Evolutionary conservation across 345 rosid genomes (phyloP).

Genomic region (Ailanthus altissimus): DNA sequence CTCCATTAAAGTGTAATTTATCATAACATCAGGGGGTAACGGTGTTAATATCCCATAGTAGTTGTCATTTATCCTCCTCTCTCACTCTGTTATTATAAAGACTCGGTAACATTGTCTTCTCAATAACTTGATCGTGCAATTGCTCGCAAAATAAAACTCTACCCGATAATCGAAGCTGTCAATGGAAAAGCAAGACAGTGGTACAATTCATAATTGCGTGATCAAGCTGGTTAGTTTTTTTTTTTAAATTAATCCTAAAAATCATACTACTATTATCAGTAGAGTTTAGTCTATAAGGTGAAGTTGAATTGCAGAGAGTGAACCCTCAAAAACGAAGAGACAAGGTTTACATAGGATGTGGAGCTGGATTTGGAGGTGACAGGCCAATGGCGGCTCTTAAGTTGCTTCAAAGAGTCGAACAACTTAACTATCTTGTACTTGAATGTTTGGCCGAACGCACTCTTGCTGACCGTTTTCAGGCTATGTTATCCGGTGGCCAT

Average conservation of each 20-base stretch:
- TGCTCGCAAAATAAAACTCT: background rate
- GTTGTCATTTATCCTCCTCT: too few relatives aligned
- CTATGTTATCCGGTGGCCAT: slow-evolving; percentile 55
- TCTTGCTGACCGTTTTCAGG: slow-evolving; percentile 74
- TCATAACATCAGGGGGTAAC: too few relatives aligned
- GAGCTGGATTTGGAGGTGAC: slow-evolving; percentile 96
- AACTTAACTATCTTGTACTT: slow-evolving; percentile 77
- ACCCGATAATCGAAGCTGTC: background rate
- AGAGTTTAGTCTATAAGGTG: background rate
- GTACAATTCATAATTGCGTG: slow-evolving; percentile 38
- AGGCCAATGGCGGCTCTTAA: slow-evolving; percentile 76
- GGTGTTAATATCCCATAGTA: too few relatives aligned
- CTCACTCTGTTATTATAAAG: background rate
- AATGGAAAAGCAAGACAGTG: slow-evolving; percentile 32
- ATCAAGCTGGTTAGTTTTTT: slow-evolving; percentile 44
- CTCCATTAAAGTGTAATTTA: too few relatives aligned
- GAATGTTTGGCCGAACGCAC: slow-evolving; percentile 96
- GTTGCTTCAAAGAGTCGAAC: slow-evolving; percentile 67
- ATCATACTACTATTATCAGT: background rate
- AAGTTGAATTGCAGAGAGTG: slow-evolving; percentile 52
- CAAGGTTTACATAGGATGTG: slow-evolving; percentile 77
- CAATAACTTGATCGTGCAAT: background rate
- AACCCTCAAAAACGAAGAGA: slow-evolving; percentile 61
- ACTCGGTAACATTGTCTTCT: background rate
- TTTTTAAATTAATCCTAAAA: background rate